These are phyloP conservation scores for Globisporangium polare DNA, from an alignment of 352 stramenopile species.

Conservation along the genomic window DNA sequence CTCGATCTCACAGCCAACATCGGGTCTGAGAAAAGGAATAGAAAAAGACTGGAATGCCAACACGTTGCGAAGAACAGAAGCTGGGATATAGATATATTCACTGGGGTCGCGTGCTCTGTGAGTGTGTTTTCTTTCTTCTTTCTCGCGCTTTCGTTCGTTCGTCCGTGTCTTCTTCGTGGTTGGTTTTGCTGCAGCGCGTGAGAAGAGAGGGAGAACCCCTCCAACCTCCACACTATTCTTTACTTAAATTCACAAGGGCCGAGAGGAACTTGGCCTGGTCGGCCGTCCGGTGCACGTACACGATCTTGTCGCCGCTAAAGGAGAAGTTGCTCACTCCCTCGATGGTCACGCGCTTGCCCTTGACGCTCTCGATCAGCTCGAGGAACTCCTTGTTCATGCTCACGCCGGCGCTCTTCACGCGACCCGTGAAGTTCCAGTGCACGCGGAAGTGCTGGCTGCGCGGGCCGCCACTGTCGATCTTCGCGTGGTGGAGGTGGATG, in stretches of 20 bases:
- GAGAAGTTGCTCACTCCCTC: constrained; percentile 87
- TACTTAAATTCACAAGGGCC: constrained; percentile 72
- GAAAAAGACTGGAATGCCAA: not conserved
- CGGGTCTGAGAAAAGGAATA: not conserved
- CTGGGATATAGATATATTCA: constrained; percentile 1
- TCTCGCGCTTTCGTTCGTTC: not conserved
- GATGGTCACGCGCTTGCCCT: constrained; percentile 72
- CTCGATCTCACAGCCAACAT: not conserved
- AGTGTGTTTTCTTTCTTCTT: not conserved
- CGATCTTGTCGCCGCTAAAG: constrained; percentile 85
- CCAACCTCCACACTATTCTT: constrained; percentile 39
- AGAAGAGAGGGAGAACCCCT: too few species aligned
- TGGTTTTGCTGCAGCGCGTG: not conserved
- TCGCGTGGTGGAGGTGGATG: constrained; percentile 70
- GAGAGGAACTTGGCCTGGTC: constrained; percentile 88
- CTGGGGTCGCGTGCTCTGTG: not conserved
- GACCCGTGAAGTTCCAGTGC: constrained; percentile 77
- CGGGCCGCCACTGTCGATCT: constrained; percentile 77
- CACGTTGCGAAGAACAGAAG: not conserved
- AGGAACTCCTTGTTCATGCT: constrained; percentile 89
- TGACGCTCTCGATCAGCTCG: constrained; percentile 81
- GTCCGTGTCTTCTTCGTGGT: not conserved
- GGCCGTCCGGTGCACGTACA: constrained; percentile 85
- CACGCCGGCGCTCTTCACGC: constrained; percentile 68
- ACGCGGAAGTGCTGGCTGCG: constrained; percentile 85